phyloP scores from a whole-genome alignment of 1,284 basidiomycete genomes.

The Cryptococcus jaspeensis region DNA sequence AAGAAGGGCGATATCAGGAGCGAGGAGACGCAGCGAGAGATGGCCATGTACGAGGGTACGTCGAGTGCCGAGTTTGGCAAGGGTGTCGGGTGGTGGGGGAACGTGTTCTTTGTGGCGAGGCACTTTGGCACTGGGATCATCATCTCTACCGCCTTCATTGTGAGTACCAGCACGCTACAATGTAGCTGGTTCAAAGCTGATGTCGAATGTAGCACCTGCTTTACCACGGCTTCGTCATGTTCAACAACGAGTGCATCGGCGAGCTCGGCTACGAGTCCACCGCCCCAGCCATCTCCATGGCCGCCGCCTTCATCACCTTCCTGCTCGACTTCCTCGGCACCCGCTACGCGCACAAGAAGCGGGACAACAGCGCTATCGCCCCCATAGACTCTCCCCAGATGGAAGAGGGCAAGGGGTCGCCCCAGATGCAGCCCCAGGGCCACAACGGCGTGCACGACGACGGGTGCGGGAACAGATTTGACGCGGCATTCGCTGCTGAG shows the following conservation, averaged over 20 bases:
- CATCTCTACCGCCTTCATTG: slow-evolving; percentile 52
- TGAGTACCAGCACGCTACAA: slow-evolving; percentile 1
- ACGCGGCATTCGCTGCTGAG: slow-evolving; percentile 23
- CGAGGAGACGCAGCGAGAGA: slow-evolving; percentile 4
- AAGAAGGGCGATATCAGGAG: slow-evolving; percentile 6
- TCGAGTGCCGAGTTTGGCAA: slow-evolving; percentile 24
- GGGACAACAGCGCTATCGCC: slow-evolving; percentile 1
- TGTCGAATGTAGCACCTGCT: slow-evolving; percentile 44
- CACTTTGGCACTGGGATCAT: slow-evolving; percentile 50
- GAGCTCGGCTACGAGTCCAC: slow-evolving; percentile 51
- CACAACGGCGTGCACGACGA: slow-evolving; percentile 14
- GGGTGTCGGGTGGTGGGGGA: slow-evolving; percentile 28
- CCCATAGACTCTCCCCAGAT: no score
- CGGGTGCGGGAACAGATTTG: slow-evolving; percentile 21
- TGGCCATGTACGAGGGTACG: slow-evolving; percentile 7
- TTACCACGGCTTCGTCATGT: slow-evolving; percentile 51
- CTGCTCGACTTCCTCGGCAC: slow-evolving; percentile 48
- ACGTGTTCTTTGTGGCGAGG: slow-evolving; percentile 47
- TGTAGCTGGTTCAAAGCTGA: background rate
- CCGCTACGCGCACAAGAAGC: slow-evolving; percentile 27
- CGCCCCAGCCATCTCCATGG: slow-evolving; percentile 50
- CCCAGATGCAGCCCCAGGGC: background rate
- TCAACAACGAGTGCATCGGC: slow-evolving; percentile 51
- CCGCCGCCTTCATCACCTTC: slow-evolving; percentile 40
- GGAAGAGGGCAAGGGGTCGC: background rate